phyloP scores from a whole-genome alignment of 2,329 filamentous ascomycete species.

The Colletotrichum destructivum region DNA sequence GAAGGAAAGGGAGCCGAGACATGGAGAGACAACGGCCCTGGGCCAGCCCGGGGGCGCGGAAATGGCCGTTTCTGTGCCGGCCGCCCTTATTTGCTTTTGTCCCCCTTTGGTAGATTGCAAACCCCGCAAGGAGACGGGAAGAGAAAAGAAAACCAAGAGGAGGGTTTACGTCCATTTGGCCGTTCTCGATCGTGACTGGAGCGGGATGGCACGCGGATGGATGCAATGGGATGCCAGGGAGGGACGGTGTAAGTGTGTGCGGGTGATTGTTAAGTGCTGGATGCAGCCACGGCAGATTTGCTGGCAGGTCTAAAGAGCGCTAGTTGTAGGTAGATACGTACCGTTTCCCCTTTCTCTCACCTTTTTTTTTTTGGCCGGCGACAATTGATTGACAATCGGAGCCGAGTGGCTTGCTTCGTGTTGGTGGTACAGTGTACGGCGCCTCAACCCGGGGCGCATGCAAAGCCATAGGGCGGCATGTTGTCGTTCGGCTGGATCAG shows the following conservation, averaged over 20 bases:
- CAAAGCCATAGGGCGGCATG: background rate
- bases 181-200: slow-evolving; percentile 34
- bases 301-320: background rate
- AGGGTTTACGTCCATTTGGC: slow-evolving; percentile 1
- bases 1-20: slow-evolving; percentile 23
- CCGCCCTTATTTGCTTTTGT: slow-evolving; percentile 21
- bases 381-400: background rate
- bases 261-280: slow-evolving; percentile 12
- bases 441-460: slow-evolving; percentile 6
- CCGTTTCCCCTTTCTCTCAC: background rate
- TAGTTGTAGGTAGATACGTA: background rate
- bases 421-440: slow-evolving; percentile 9
- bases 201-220: slow-evolving; percentile 34
- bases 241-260: slow-evolving; percentile 2
- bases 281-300: slow-evolving; percentile 32
- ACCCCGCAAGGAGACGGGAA: background rate
- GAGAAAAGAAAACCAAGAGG: background rate
- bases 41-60: slow-evolving; percentile 5
- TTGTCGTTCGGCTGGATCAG: background rate
- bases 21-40: slow-evolving; percentile 2
- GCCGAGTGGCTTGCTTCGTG: slow-evolving; percentile 11
- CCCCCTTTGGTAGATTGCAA: slow-evolving; percentile 17
- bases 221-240: slow-evolving; percentile 35
- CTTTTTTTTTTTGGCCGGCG: background rate
- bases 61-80: slow-evolving; percentile 17